Conservation (phyloP, 2,329 filamentous ascomycete genomes). For the Hymenoscyphus albidus region DNA sequence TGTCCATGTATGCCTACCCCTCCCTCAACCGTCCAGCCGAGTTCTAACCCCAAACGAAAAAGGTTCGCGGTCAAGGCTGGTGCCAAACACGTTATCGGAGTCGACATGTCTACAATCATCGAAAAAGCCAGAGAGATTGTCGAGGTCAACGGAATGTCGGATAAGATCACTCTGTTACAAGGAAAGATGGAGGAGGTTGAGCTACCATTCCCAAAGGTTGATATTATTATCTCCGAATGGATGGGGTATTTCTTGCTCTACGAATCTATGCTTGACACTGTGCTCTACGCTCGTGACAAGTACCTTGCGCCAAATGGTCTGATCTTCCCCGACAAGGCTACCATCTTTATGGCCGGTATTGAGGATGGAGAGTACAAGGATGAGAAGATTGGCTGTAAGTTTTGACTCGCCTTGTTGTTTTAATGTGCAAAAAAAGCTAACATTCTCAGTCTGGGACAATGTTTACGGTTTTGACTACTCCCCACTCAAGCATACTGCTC, state of each 20-base stretch:
- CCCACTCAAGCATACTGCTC: slow-evolving; percentile 86
- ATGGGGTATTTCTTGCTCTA: slow-evolving; percentile 99
- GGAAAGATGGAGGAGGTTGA: slow-evolving; percentile 99
- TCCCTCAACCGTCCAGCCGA: slow-evolving; percentile 7
- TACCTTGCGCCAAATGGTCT: slow-evolving; percentile 83
- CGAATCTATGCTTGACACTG: slow-evolving; percentile 98
- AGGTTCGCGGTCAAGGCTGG: slow-evolving; percentile 97
- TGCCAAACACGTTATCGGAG: slow-evolving; percentile 96
- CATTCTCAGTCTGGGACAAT: slow-evolving; percentile 87
- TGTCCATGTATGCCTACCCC: slow-evolving; percentile 76
- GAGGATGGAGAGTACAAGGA: slow-evolving; percentile 99
- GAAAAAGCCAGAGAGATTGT: slow-evolving; percentile 98
- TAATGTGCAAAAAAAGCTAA: not conserved
- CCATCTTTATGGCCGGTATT: slow-evolving; percentile 93
- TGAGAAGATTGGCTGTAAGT: slow-evolving; percentile 97
- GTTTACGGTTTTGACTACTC: slow-evolving; percentile 98
- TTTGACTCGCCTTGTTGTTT: not conserved
- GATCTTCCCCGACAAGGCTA: slow-evolving; percentile 99
- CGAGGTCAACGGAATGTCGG: slow-evolving; percentile 80
- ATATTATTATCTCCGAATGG: slow-evolving; percentile 99
- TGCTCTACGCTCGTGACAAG: slow-evolving; percentile 90
- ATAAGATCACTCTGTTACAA: slow-evolving; percentile 96
- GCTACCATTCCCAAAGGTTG: slow-evolving; percentile 89
- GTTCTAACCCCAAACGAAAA: slow-evolving; percentile 11
- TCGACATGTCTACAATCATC: slow-evolving; percentile 99